These are phyloP conservation scores for Vinca minor DNA, from an alignment of 257 asterid genomes.

Conservation along the genomic window DNA sequence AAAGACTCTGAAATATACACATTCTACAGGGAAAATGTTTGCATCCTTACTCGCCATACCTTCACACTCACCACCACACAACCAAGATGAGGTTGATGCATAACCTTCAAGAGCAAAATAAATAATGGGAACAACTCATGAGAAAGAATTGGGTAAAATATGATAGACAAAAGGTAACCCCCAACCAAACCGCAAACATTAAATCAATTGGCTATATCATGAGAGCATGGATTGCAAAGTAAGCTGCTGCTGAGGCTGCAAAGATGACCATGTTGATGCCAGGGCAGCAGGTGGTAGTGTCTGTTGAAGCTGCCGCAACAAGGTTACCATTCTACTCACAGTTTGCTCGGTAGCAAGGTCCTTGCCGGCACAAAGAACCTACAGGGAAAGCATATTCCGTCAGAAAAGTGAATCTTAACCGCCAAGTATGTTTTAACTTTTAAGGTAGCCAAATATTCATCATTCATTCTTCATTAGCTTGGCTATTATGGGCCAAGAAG, in stretches of 20 bases:
- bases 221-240: constrained; percentile 71
- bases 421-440: background rate
- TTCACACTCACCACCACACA: constrained; percentile 32
- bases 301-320: constrained; percentile 84
- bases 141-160: constrained; percentile 27
- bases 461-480: background rate
- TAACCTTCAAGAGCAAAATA: constrained; percentile 23
- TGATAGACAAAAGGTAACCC: constrained; percentile 17
- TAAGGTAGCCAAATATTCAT: background rate
- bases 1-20: constrained; percentile 37
- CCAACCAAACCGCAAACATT: constrained; percentile 9
- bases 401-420: background rate
- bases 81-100: constrained; percentile 24
- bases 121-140: constrained; percentile 23
- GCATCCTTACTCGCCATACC: constrained; percentile 18
- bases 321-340: constrained; percentile 62
- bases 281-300: constrained; percentile 70
- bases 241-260: constrained; percentile 85
- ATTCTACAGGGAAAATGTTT: constrained; percentile 21
- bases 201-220: constrained; percentile 21
- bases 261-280: constrained; percentile 77
- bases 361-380: constrained; percentile 77
- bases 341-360: constrained; percentile 87
- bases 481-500: background rate
- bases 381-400: constrained; percentile 7